A percentile compares a stretch with the other conserved stretches of the same genome.
Conservation (phyloP, 1,284 basidiomycete genomes). For the Melanopsichium pennsylvanicum region DNA sequence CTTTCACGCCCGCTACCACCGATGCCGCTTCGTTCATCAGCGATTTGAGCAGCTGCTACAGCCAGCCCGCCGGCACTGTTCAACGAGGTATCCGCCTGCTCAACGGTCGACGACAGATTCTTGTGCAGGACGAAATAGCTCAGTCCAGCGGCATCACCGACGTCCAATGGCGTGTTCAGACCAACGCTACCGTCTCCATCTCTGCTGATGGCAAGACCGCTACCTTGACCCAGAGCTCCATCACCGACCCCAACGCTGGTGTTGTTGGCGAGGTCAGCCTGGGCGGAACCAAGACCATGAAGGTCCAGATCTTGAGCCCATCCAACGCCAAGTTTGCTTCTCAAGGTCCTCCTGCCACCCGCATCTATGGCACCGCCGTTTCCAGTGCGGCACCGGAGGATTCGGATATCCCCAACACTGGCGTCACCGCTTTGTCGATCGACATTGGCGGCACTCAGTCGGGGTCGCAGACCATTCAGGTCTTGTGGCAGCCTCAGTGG, state of each 20-base stretch:
- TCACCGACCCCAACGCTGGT: constrained; percentile 70
- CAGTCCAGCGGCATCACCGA: constrained; percentile 39
- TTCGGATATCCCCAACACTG: constrained; percentile 77
- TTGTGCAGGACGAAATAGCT: constrained; percentile 70
- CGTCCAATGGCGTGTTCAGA: constrained; percentile 93
- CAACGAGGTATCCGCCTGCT: constrained; percentile 86
- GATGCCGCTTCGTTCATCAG: constrained; percentile 85
- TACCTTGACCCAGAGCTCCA: constrained; percentile 73
- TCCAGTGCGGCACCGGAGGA: constrained; percentile 69
- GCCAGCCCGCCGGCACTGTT: constrained; percentile 72
- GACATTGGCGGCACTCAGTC: constrained; percentile 67
- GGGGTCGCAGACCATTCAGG: constrained; percentile 69
- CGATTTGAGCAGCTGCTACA: constrained; percentile 83
- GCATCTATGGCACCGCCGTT: constrained; percentile 73
- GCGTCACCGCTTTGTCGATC: constrained; percentile 82
- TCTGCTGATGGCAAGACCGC: constrained; percentile 69
- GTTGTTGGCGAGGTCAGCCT: constrained; percentile 66
- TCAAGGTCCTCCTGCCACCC: constrained; percentile 31
- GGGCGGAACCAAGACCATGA: constrained; percentile 66
- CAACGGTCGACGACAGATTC: constrained; percentile 87
- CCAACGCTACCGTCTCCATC: constrained; percentile 75
- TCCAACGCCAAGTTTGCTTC: constrained; percentile 68
- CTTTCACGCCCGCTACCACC: constrained; percentile 70
- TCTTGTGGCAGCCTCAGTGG: constrained; percentile 66
- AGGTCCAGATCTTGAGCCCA: constrained; percentile 71